Percentiles rank a stretch among this genome's conserved stretches.
Evolutionary conservation across 2,329 filamentous ascomycete genomes (phyloP).

Genomic region (Triangularia setosa): DNA sequence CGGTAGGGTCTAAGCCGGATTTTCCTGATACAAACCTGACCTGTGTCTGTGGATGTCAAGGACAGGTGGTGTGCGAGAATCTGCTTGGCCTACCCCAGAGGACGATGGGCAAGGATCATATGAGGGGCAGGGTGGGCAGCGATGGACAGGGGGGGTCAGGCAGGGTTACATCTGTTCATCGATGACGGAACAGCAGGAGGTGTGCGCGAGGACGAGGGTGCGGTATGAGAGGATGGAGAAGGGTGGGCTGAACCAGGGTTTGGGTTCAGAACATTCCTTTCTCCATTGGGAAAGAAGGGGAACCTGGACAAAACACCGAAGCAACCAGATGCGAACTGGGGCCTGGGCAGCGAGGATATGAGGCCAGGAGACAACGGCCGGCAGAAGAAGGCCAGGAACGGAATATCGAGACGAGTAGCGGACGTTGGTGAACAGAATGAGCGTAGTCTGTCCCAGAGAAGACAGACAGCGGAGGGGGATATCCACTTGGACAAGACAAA

Average conservation of each 20-base stretch:
- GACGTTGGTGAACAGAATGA: constrained; percentile 7
- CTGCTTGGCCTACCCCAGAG: constrained; percentile 37
- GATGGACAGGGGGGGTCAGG: constrained; percentile 21
- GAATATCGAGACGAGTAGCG: constrained; percentile 4
- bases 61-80: constrained; percentile 34
- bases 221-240: constrained; percentile 24
- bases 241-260: constrained; percentile 18
- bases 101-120: constrained; percentile 37
- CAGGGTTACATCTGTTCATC: constrained; percentile 40
- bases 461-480: constrained; percentile 10
- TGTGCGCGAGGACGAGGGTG: constrained; percentile 10
- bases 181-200: constrained; percentile 37
- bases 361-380: not conserved
- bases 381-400: not conserved
- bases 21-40: constrained; percentile 44
- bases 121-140: constrained; percentile 30
- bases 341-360: constrained; percentile 2
- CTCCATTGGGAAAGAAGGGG: constrained; percentile 30
- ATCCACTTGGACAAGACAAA: constrained; percentile 20
- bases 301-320: constrained; percentile 23
- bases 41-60: constrained; percentile 32
- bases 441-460: constrained; percentile 12
- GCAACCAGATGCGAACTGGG: constrained; percentile 15
- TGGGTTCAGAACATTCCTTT: constrained; percentile 15
- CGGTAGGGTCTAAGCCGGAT: constrained; percentile 50